Percentiles rank a stretch among this genome's conserved stretches.
These are phyloP conservation scores for Fusarium decemcellulare DNA, from an alignment of 2,329 filamentous ascomycete genomes.

Conservation along the genomic window DNA sequence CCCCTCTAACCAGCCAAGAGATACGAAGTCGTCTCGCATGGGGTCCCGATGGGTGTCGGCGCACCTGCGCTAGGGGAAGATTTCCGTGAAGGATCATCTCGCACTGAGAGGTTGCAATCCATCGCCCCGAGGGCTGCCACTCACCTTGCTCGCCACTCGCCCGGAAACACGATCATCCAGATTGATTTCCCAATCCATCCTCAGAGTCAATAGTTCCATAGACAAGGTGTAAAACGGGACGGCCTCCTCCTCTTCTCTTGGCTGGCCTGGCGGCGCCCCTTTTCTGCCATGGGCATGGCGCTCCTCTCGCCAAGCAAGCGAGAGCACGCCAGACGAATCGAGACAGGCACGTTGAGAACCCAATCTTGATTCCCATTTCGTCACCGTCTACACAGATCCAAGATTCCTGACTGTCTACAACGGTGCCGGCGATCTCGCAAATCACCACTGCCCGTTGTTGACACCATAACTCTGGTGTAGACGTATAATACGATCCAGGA, in stretches of 20 bases:
- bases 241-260: background rate
- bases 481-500: background rate
- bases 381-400: background rate
- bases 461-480: background rate
- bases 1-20: background rate
- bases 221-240: background rate
- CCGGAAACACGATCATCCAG: conserved; percentile 8
- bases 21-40: background rate
- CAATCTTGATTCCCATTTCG: background rate
- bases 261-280: background rate
- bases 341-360: background rate
- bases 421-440: background rate
- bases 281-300: background rate
- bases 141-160: conserved; percentile 10
- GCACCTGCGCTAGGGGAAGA: conserved; percentile 2
- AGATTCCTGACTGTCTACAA: background rate
- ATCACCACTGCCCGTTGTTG: background rate
- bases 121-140: conserved; percentile 4
- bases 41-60: background rate
- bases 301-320: background rate
- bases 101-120: conserved; percentile 11
- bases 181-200: conserved; percentile 1
- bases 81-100: background rate
- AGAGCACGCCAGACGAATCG: conserved; percentile 5
- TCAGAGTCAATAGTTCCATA: background rate